phyloP scores from a whole-genome alignment of 2,329 filamentous ascomycete genomes.

The Scedosporium dehoogii region DNA sequence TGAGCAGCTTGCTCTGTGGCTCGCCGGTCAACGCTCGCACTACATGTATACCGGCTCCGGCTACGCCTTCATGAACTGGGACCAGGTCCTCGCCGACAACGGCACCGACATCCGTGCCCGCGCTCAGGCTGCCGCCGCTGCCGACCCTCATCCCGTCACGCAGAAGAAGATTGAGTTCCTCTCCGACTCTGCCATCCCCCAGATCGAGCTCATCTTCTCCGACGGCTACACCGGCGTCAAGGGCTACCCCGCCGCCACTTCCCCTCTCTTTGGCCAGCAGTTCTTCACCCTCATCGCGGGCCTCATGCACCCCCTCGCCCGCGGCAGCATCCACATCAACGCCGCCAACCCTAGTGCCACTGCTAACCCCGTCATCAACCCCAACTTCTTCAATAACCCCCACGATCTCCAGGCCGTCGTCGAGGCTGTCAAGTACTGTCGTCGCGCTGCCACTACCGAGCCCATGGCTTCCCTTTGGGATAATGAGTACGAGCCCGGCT shows the following conservation, averaged over 20 bases:
- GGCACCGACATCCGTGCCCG: conserved; percentile 19
- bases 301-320: conserved; percentile 51
- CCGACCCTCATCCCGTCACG: conserved; percentile 26
- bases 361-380: conserved; percentile 26
- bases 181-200: conserved; percentile 15
- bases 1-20: conserved; percentile 3
- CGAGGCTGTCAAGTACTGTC: conserved; percentile 20
- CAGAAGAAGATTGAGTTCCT: conserved; percentile 30
- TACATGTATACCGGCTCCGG: conserved; percentile 29
- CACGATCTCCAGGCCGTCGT: conserved; percentile 16
- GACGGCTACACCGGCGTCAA: conserved; percentile 19
- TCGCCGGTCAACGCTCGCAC: conserved; percentile 17
- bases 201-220: conserved; percentile 20
- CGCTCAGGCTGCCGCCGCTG: conserved; percentile 23
- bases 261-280: conserved; percentile 18
- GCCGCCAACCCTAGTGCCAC: conserved; percentile 22
- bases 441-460: conserved; percentile 19
- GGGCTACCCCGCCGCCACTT: conserved; percentile 16
- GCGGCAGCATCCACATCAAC: conserved; percentile 48
- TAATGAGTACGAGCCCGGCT: conserved; percentile 25
- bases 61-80: conserved; percentile 32
- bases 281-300: conserved; percentile 42
- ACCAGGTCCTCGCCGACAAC: conserved; percentile 22
- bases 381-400: conserved; percentile 7
- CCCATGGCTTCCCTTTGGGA: conserved; percentile 21